Base-by-base conservation (phyloP, 352 stramenopile species). In the Pythium guiyangense region DNA sequence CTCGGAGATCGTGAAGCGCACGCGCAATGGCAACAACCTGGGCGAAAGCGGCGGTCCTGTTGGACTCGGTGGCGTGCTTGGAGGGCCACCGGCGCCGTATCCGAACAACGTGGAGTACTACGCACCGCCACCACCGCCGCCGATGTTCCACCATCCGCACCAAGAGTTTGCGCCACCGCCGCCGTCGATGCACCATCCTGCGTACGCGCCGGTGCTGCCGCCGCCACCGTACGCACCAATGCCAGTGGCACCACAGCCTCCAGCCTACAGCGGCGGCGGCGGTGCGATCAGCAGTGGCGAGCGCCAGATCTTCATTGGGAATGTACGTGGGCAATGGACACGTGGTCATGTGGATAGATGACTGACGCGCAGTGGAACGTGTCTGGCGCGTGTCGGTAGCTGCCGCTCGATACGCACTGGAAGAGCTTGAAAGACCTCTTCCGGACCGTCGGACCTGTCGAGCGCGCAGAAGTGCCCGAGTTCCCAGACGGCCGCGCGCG, bases 401-500 rank as follows among this genome's bases (percentile, higher is more conserved):
- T 93, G 22, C 79, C 80, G 8, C 88, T 68, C 64, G 73, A 86
- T 42, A 84, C 75, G 12, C 84, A 73, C 34, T 89, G 75, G 79
- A 72, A 88, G 63, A 69, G 79, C 26, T 49, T 94, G 12, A 88
- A 88, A 49, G 77, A 89, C 39, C 25, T 88, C 4, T 90, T 90
- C 49, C 64, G 66, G 14, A 83, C 64, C 4, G 70, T 88, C 31
- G 81, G 79, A 9, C 77, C 84, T 6, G 79, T 92, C 34, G 82
- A 94, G 26, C 82, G 79, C 39, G 63, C 77, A 2, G 79, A 92
- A 48, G 75, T 92, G 29, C 66, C 70, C 0, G 63, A 84, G 48
- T 70, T 74, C 39, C 64, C 75, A 2, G 79, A 92, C 50, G 84
- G 82, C 10, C 69, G 74, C 46, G 85, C 79, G 49, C 76, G 77